Evolutionary conservation across 2,329 filamentous ascomycete genomes (phyloP), one percentile per base, ranked within the genome.

Genomic region (Fragosphaeria purpurea): DNA sequence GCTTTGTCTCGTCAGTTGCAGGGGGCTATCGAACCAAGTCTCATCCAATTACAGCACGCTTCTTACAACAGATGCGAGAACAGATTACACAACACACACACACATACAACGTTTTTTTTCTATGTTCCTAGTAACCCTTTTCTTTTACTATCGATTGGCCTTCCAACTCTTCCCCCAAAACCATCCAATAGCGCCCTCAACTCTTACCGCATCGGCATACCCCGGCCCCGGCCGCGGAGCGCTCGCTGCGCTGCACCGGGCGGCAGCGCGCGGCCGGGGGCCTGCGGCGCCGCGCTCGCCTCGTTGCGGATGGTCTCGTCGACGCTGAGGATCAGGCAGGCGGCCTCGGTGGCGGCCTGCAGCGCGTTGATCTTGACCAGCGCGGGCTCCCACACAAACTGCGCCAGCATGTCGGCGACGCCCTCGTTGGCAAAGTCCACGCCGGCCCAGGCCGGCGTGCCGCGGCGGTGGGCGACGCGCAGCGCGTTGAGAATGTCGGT

Each of bases 221-320:
- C 88, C 51, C 88, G 82, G 56, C 90, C 89, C 59, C 88, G 75
- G 53, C 86, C 87, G 56, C 90, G 79, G 58, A 97, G 70, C 41
- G 89, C 91, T 62, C 91, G 77, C 74, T 97, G 91, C 9, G 91
- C 90, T 30, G 91, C 90, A 58, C 86, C 86, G 1, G 84, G 83
- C 5, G 86, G 86, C 58, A 90, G 73, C 22, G 81, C 78, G 67
- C 86, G 77, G 50, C 81, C 78, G 0, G 91, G 91, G 7, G 82
- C 88, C 68, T 95, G 87, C 31, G 90, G 86, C 67, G 82, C 75
- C 60, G 83, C 79, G 62, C 88, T 95, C 74, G 97, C 90, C 74
- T 98, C 88, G 70, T 98, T 98, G 70, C 83, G 89, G 70, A 98
- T 97, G 37, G 93, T 98, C 80, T 98, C 93, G 65, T 98, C 93